Evolutionary conservation across 805 yeast genomes (phyloP), one percentile per base, ranked within the genome.

Genomic region (Pichia thaimueangensis): DNA sequence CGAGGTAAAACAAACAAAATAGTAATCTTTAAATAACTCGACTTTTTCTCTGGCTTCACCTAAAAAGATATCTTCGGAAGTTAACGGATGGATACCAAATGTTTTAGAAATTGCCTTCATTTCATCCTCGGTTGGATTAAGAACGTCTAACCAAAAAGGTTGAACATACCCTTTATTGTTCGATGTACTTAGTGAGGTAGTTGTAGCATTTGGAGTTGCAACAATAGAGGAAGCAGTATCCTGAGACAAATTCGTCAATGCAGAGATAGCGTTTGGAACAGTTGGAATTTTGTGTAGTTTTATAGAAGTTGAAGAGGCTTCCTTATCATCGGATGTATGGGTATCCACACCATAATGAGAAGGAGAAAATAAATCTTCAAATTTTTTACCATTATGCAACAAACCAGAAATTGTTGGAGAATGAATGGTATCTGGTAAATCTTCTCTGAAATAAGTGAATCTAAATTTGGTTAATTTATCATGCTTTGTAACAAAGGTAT

Each of bases 31-130:
- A 67, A 91, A 91, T 27, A 93, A 63, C 63, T 91, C 98, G 17
- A 91, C 96, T 58, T 91, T 91, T 60, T 91, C 98, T 50, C 97
- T 76, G 1, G 95, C 84, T 58, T 91, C 98, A 2, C 96, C 96
- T 24, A 89, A 64, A 47, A 85, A 83, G 37, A 91, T 89, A 64
- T 91, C 98, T 59, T 91, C 98, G 0, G 97, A 86, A 0, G 98
- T 91, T 53, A 91, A 73, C 0, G 98, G 98, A 62, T 91, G 98
- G 43, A 91, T 86, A 1, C 95, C 95, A 65, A 91, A 91, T 0
- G 97, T 80, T 55, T 87, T 87, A 22, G 94, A 78, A 12, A 91
- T 54, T 0, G 83, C 93, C 55, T 91, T 88, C 95, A 93, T 86
- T 61, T 91, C 98, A 52, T 88, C 97, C 56, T 93, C 97, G 0